These are phyloP conservation scores for Ogataea trehalophila DNA, from an alignment of 805 yeast species.

Conservation along the genomic window DNA sequence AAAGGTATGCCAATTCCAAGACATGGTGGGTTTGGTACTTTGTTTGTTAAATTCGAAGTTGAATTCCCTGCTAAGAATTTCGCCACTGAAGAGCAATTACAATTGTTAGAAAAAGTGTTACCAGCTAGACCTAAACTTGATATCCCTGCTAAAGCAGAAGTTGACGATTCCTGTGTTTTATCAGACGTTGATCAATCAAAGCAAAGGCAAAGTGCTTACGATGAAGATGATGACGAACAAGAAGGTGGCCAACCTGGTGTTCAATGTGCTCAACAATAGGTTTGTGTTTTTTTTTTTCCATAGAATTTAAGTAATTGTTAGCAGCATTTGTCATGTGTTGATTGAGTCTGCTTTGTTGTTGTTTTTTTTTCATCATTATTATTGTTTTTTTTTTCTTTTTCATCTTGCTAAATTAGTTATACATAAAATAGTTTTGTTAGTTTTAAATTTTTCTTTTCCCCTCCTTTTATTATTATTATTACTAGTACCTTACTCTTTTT, in stretches of 20 bases:
- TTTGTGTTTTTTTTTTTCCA: no score
- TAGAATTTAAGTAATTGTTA: no score
- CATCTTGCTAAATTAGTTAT: not conserved
- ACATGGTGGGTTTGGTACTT: slow-evolving; percentile 83
- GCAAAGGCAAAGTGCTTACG: slow-evolving; percentile 40
- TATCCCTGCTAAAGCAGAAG: slow-evolving; percentile 67
- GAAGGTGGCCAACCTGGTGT: slow-evolving; percentile 65
- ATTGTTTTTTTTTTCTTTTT: not conserved
- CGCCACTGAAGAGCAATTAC: slow-evolving; percentile 69
- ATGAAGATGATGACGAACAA: slow-evolving; percentile 48
- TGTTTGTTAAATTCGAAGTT: slow-evolving; percentile 78
- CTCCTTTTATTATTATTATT: no score
- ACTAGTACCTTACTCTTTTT: no score
- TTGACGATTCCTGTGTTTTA: slow-evolving; percentile 56
- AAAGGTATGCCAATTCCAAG: slow-evolving; percentile 98
- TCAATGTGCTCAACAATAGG: slow-evolving; percentile 90
- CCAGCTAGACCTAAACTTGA: slow-evolving; percentile 65
- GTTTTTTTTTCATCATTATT: no score
- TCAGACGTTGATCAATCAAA: slow-evolving; percentile 26
- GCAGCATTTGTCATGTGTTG: no score
- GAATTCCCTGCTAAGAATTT: slow-evolving; percentile 81
- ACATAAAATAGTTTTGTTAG: no score
- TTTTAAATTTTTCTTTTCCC: no score
- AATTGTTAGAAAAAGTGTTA: slow-evolving; percentile 66
- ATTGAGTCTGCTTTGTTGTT: no score